These are phyloP conservation scores for Cyclotella kingstonii DNA, from an alignment of 108 stramenopile species.

Conservation along the genomic window DNA sequence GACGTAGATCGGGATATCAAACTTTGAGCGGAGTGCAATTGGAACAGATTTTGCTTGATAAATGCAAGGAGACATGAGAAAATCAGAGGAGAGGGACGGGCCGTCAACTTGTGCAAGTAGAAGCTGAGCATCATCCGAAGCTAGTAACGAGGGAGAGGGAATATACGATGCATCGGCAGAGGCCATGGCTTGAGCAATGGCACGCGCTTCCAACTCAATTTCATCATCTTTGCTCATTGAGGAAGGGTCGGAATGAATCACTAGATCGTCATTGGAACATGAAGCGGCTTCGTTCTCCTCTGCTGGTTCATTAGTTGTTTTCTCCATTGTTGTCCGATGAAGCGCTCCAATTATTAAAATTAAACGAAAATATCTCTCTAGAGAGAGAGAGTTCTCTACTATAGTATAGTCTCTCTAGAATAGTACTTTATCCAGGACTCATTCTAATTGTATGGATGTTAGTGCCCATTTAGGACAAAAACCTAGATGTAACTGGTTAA, in stretches of 20 bases:
- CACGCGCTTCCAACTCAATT: slow-evolving; percentile 56
- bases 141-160: slow-evolving; percentile 62
- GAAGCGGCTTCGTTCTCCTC: too few relatives aligned
- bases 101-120: slow-evolving; percentile 79
- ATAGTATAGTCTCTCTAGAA: too few relatives aligned
- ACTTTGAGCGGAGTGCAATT: slow-evolving; percentile 59
- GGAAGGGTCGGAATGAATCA: background rate
- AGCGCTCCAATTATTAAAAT: too few relatives aligned
- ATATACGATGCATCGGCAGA: slow-evolving; percentile 65
- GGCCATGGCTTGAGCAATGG: slow-evolving; percentile 79
- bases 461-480: too few relatives aligned
- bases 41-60: slow-evolving; percentile 79
- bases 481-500: too few relatives aligned
- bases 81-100: slow-evolving; percentile 48
- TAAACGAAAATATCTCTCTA: too few relatives aligned
- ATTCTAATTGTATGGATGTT: too few relatives aligned
- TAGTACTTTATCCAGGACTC: too few relatives aligned
- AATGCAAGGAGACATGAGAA: slow-evolving; percentile 48
- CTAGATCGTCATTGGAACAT: too few relatives aligned
- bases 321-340: too few relatives aligned
- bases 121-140: slow-evolving; percentile 49
- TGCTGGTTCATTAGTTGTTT: too few relatives aligned
- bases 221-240: background rate
- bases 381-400: too few relatives aligned
- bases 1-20: slow-evolving; percentile 83